Evolutionary conservation across 2,329 filamentous ascomycete species (phyloP).

Genomic region (Neobulgaria alba): DNA sequence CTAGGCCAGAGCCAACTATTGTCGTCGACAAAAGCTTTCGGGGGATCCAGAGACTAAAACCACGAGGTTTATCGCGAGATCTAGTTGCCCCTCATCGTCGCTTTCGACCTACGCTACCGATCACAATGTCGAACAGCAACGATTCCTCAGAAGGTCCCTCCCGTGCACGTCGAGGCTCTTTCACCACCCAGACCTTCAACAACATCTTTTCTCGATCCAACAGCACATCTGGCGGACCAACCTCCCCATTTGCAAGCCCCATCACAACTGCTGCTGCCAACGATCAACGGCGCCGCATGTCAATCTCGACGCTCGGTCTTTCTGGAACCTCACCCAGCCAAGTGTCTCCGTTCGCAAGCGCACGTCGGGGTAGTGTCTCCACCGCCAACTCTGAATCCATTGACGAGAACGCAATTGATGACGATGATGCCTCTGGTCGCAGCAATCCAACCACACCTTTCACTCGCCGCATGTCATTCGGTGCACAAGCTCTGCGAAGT

Average conservation of each 20-base stretch:
- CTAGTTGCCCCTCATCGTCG: not conserved
- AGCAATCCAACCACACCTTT: constrained; percentile 65
- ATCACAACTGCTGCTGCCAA: constrained; percentile 42
- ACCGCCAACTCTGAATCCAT: constrained; percentile 55
- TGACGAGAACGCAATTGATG: constrained; percentile 67
- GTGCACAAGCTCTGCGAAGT: constrained; percentile 54
- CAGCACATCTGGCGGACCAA: constrained; percentile 37
- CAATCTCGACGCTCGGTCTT: constrained; percentile 66
- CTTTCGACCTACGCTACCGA: not conserved
- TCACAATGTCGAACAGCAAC: not conserved
- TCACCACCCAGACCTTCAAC: constrained; percentile 33
- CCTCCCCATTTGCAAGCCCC: constrained; percentile 38
- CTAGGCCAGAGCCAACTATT: too few relatives aligned
- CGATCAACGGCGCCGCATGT: constrained; percentile 59
- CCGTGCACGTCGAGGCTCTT: constrained; percentile 35
- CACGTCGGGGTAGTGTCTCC: constrained; percentile 60
- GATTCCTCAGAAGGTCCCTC: not conserved
- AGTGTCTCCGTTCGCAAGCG: constrained; percentile 38
- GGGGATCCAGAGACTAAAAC: too few relatives aligned
- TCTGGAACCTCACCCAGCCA: constrained; percentile 60
- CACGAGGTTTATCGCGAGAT: not conserved
- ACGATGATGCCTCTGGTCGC: constrained; percentile 46
- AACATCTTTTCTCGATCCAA: constrained; percentile 48
- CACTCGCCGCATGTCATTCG: constrained; percentile 81
- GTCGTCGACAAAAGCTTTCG: too few relatives aligned